Evolutionary conservation across 228 moss, liverwort and hornwort species (phyloP), one percentile per base, ranked within the genome.

Genomic region (Sphagnum fallax): DNA sequence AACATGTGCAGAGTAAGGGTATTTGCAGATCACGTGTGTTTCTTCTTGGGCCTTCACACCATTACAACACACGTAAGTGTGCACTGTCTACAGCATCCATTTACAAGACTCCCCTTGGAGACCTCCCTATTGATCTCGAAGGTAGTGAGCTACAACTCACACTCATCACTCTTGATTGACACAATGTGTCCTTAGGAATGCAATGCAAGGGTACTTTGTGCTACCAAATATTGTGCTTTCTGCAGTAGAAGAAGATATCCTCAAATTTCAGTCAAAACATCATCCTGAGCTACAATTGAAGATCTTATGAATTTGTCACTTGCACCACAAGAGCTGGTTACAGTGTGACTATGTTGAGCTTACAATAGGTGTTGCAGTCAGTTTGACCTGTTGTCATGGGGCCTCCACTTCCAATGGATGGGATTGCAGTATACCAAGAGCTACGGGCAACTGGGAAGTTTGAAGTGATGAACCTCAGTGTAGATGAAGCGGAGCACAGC

Each of bases 401-500:
- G 32, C 32, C 32, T 32, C 32, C 32, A 32, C 32, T 32, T 32
- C 32, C 32, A 32, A 32, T 32, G 32, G 32, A 18, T 67, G 18
- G 75, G 61, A 48, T 52, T 74, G 76, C 92, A 98, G 98, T 94
- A 67, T 98, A 98, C 70, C 82, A 86, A 74, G 92, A 94, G 77
- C 86, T 98, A 72, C 90, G 82, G 75, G 87, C 90, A 48, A 94
- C 83, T 47, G 89, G 77, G 65, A 98, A 74, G 72, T 98, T 98
- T 75, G 98, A 94, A 69, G 87, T 93, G 67, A 98, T 98, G 98
- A 78, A 94, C 75, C 32, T 94, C 70, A 87, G 73, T 70, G 84
- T 98, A 32, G 98, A 98, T 71, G 90, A 98, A 78, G 98, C 92
- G 63, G 98, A 98, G 76, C 98, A 98, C 65, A 98, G 94, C 73